Percentiles rank a stretch among this genome's conserved stretches.
Conservation (phyloP, 441 rosid species). For the Gossypium davidsonii region DNA sequence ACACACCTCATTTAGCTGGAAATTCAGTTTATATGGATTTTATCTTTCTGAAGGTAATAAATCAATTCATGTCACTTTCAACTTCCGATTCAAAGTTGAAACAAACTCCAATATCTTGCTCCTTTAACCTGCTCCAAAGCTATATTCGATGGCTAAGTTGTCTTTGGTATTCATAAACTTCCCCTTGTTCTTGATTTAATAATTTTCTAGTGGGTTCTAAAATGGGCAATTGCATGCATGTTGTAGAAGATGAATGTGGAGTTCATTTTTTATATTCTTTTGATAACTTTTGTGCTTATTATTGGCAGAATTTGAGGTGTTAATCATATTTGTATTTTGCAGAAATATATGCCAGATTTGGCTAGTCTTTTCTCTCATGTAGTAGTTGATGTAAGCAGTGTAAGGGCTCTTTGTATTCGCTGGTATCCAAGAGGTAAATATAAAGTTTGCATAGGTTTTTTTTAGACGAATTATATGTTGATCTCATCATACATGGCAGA, state of each 20-base stretch:
- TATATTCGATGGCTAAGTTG: neutral
- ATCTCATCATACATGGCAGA: constrained; percentile 32
- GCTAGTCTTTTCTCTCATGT: constrained; percentile 77
- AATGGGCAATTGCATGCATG: neutral
- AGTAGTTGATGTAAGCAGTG: constrained; percentile 86
- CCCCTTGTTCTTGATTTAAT: neutral
- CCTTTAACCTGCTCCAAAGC: neutral
- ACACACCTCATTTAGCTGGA: constrained; percentile 68
- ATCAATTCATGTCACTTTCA: neutral
- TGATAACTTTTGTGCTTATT: neutral
- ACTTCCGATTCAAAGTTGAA: neutral
- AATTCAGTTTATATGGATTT: constrained; percentile 77
- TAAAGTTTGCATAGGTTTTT: neutral
- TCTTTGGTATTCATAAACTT: neutral
- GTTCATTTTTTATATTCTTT: neutral
- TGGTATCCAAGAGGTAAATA: constrained; percentile 80
- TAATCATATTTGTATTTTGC: constrained; percentile 20
- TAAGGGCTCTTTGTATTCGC: constrained; percentile 68
- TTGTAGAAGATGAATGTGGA: neutral
- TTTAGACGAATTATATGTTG: neutral
- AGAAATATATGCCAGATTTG: constrained; percentile 93
- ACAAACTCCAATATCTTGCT: neutral
- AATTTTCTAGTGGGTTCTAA: neutral
- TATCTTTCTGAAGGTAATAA: constrained; percentile 62
- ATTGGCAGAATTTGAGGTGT: neutral